These are phyloP conservation scores for Stylonectria norvegica DNA, from an alignment of 2,329 filamentous ascomycete genomes.

Conservation along the genomic window DNA sequence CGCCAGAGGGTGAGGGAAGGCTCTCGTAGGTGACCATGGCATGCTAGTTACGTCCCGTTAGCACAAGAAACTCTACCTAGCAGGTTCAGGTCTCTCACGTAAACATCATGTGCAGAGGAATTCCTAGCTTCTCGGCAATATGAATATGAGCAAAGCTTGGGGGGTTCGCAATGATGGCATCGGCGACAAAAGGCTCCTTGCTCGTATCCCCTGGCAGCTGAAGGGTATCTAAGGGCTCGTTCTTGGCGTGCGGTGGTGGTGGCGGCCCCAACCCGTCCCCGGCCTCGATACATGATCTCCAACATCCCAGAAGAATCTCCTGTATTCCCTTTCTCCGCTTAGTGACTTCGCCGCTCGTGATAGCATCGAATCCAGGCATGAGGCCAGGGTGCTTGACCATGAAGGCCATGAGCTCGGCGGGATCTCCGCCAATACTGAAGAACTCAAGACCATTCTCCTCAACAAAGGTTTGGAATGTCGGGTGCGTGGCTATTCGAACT, in stretches of 20 bases:
- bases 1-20: constrained; percentile 81
- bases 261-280: constrained; percentile 61
- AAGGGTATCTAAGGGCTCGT: constrained; percentile 43
- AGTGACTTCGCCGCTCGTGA: constrained; percentile 73
- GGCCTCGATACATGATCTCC: constrained; percentile 79
- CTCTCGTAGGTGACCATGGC: constrained; percentile 84
- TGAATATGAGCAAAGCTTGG: constrained; percentile 75
- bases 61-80: neutral
- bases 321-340: constrained; percentile 72
- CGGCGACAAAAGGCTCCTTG: constrained; percentile 71
- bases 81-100: constrained; percentile 56
- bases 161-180: constrained; percentile 76
- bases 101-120: constrained; percentile 83
- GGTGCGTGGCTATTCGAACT: constrained; percentile 70
- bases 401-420: constrained; percentile 75
- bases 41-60: constrained; percentile 61
- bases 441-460: constrained; percentile 71
- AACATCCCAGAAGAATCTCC: constrained; percentile 79
- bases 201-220: constrained; percentile 39
- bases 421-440: constrained; percentile 73
- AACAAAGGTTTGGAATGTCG: constrained; percentile 65
- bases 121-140: constrained; percentile 69
- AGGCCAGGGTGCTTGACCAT: constrained; percentile 88
- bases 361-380: constrained; percentile 75
- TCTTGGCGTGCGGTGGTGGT: constrained; percentile 43